Percentiles rank a stretch among this genome's conserved stretches.
Evolutionary conservation across 2,329 filamentous ascomycete species (phyloP).

Genomic region (Proliferodiscus dingleyae): DNA sequence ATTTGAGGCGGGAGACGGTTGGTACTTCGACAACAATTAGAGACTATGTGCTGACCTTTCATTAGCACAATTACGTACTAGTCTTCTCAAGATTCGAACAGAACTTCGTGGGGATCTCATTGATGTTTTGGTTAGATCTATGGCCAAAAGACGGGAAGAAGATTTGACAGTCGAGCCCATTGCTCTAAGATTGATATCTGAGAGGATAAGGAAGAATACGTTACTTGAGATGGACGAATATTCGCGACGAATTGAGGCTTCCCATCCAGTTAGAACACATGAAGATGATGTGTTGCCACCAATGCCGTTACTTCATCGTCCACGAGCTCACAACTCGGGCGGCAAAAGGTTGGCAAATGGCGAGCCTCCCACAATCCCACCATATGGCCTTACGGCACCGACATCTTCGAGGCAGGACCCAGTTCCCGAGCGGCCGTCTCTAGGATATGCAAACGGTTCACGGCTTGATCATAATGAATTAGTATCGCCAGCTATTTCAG

Average conservation of each 20-base stretch:
- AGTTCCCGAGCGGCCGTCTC: too few species aligned
- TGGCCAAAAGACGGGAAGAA: conserved; percentile 6
- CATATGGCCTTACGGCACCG: too few species aligned
- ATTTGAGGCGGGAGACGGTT: conserved; percentile 17
- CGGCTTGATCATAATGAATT: too few species aligned
- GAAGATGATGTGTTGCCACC: conserved; percentile 16
- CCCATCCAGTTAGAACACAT: conserved; percentile 1
- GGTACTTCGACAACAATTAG: not conserved
- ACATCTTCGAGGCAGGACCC: too few species aligned
- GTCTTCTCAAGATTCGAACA: conserved; percentile 11
- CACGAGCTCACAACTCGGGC: conserved; percentile 3
- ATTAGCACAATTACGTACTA: conserved; percentile 8
- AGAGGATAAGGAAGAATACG: conserved; percentile 15
- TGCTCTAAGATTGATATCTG: conserved; percentile 7
- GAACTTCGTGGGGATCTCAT: conserved; percentile 11
- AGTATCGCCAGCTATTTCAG: too few species aligned
- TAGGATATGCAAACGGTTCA: too few species aligned
- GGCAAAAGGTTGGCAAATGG: conserved; percentile 1
- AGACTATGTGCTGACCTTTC: conserved; percentile 8
- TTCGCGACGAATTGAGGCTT: conserved; percentile 4
- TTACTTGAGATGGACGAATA: conserved; percentile 14
- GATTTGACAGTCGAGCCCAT: conserved; percentile 7
- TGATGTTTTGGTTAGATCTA: conserved; percentile 9
- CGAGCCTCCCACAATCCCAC: conserved; percentile 5
- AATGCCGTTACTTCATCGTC: conserved; percentile 10